Base-by-base conservation (phyloP, 768 basidiomycete species). In the Termitomyces sp. region DNA sequence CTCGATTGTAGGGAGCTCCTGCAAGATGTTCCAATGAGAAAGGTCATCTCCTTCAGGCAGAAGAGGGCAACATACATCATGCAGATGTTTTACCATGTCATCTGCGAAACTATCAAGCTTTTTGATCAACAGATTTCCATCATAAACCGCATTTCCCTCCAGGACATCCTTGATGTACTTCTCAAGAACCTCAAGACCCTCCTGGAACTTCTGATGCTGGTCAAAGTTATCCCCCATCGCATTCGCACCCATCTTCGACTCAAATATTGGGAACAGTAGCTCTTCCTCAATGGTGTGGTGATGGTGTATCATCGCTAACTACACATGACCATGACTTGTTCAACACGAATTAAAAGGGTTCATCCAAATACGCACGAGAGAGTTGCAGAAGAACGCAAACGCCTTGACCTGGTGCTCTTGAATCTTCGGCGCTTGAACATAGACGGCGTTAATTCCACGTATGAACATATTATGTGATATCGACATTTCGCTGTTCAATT, bases 111-210 rank as follows among this genome's bases (percentile, higher is more conserved):
- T 44, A 37, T 69, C 63, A 43, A 73, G 62, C 48, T 65, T 69
- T 3, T 56, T 54, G 4, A 69, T 30, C n/a, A 71, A 51, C 14
- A 56, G 33, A 14, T 58, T 44, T 0, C 63, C 67, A 59, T 85
- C 81, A 62, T 87, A 87, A 60, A 82, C 76, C 49, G 76, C 72
- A 37, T 83, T 80, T 34, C 86, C 77, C 45, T 77, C 81, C 64
- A 83, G 80, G 10, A 87, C 81, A 36, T 84, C 82, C 59, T 84
- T 76, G 57, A 86, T 75, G 24, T 70, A 69, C 20, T 46, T 55
- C 55, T 68, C 64, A 3, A 67, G 57, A 24, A 65, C 65, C 8
- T 64, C 59, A 7, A 73, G 54, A 8, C 67, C 61, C 7, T 66
- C 64, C 20, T 68, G 59, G 55, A 74, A 74, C 4, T 36, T 43